phyloP scores from a whole-genome alignment of 331 rosid species.

The Arachis monticola region DNA sequence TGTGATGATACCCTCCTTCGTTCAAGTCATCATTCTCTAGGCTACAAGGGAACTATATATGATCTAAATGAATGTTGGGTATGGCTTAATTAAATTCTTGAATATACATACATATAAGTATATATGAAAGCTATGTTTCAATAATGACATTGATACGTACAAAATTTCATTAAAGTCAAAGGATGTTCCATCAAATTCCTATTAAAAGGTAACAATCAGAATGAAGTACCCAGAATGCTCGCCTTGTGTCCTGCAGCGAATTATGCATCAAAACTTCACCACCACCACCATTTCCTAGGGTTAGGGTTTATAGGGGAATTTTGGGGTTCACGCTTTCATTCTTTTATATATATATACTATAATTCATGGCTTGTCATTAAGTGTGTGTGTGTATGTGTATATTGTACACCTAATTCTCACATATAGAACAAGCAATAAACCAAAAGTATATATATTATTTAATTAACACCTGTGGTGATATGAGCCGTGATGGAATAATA shows the following conservation, averaged over 20 bases:
- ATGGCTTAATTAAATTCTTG: slow-evolving; percentile 43
- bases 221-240: slow-evolving; percentile 39
- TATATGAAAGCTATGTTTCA: slow-evolving; percentile 39
- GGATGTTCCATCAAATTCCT: slow-evolving; percentile 47
- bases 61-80: slow-evolving; percentile 36
- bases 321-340: slow-evolving; percentile 33
- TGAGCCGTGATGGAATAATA: slow-evolving; percentile 58
- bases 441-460: slow-evolving; percentile 44
- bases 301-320: slow-evolving; percentile 47
- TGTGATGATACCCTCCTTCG: slow-evolving; percentile 25
- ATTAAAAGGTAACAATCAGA: slow-evolving; percentile 34
- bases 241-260: slow-evolving; percentile 48
- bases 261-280: slow-evolving; percentile 39
- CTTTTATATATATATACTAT: not conserved
- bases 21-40: slow-evolving; percentile 49
- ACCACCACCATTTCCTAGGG: slow-evolving; percentile 35
- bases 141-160: slow-evolving; percentile 41
- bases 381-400: slow-evolving; percentile 1
- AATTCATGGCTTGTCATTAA: slow-evolving; percentile 31
- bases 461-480: slow-evolving; percentile 50
- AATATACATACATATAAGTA: not conserved
- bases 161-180: slow-evolving; percentile 46
- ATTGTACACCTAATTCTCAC: slow-evolving; percentile 34
- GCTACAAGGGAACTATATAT: slow-evolving; percentile 36
- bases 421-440: slow-evolving; percentile 49